A percentile compares a stretch with the other conserved stretches of the same genome.
phyloP scores from a whole-genome alignment of 208 protist species.

The Acanthamoeba rhysodes region DNA sequence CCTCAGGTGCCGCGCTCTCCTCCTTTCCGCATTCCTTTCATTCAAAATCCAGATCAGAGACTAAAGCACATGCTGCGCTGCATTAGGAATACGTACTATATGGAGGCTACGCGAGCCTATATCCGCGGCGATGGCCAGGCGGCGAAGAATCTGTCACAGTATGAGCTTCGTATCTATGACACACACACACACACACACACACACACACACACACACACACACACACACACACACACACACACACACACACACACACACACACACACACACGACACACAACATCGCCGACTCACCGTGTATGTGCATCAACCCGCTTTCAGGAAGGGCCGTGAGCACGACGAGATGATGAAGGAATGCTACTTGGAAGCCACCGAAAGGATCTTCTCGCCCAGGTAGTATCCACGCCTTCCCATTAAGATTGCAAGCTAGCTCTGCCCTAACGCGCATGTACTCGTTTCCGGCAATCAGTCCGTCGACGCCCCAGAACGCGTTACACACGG shows the following conservation, averaged over 20 bases:
- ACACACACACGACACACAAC: neutral
- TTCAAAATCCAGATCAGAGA: too few species aligned
- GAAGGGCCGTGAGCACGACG: constrained; percentile 49
- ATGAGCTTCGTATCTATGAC: neutral
- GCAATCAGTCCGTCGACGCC: neutral
- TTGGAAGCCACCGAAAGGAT: neutral
- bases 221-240: too few species aligned
- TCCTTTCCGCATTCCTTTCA: neutral
- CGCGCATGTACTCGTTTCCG: neutral
- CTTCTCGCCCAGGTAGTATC: neutral
- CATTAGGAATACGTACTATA: constrained; percentile 29
- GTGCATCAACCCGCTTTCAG: neutral
- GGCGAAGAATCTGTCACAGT: neutral
- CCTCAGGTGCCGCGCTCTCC: neutral
- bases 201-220: too few species aligned
- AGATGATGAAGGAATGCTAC: neutral
- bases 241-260: neutral
- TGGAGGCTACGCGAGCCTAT: constrained; percentile 49
- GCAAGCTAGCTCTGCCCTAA: too few species aligned
- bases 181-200: neutral
- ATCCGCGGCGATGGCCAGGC: constrained; percentile 16
- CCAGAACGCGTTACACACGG: neutral
- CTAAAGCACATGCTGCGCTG: too few species aligned
- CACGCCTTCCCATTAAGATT: neutral
- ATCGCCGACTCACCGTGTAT: neutral